Conservation (phyloP, 2,329 filamentous ascomycete species). For the Fusarium albosuccineum region DNA sequence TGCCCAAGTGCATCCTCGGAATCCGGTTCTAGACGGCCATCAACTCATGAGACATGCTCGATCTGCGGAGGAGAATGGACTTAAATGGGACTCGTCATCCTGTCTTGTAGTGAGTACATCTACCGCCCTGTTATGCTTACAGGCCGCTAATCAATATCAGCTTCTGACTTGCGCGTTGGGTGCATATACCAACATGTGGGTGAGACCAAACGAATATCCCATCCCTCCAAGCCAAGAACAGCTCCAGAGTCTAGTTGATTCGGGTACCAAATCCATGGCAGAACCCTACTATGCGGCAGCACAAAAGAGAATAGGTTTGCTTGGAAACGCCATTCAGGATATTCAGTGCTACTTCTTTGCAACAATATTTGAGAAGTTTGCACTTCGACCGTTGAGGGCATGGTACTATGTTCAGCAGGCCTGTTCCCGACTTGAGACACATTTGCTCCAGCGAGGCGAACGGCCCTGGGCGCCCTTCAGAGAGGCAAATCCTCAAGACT, state of each 20-base stretch:
- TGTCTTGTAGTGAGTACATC: constrained; percentile 22
- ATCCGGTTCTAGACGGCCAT: neutral
- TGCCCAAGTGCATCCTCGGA: neutral
- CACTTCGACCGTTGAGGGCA: neutral
- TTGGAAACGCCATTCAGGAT: neutral
- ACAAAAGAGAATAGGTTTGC: neutral
- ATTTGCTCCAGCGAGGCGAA: neutral
- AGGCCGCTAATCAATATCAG: neutral
- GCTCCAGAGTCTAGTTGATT: neutral
- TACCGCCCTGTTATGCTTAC: neutral
- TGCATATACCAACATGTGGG: constrained; percentile 12
- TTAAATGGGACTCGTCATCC: constrained; percentile 30
- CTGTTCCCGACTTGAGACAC: neutral
- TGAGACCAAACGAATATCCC: neutral
- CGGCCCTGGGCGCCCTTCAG: neutral
- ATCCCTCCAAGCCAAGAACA: constrained; percentile 1
- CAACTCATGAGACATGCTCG: constrained; percentile 19
- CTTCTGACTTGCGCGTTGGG: constrained; percentile 26
- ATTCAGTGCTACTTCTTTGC: constrained; percentile 3
- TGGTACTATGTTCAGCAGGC: neutral
- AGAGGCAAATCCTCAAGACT: neutral
- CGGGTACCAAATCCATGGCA: neutral
- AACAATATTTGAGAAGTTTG: neutral
- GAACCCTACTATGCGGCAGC: neutral
- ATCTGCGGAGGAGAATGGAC: constrained; percentile 6